These are phyloP conservation scores for Prunus mira DNA, from an alignment of 306 rosid genomes.

Conservation along the genomic window DNA sequence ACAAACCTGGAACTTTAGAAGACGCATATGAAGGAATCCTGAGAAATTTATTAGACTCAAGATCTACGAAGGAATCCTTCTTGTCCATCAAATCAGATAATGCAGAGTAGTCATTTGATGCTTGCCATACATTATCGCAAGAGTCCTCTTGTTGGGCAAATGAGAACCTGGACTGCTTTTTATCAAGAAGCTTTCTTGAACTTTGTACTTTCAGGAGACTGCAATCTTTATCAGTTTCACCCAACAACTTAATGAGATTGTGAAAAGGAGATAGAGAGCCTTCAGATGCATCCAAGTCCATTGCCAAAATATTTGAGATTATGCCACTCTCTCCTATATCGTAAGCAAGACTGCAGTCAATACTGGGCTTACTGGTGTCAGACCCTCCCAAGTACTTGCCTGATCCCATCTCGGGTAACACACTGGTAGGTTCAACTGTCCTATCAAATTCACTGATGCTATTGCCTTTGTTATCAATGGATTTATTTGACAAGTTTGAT, in stretches of 20 bases:
- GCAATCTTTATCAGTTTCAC: constrained; percentile 47
- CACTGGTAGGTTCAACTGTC: constrained; percentile 27
- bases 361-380: constrained; percentile 25
- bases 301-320: constrained; percentile 80
- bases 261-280: constrained; percentile 59
- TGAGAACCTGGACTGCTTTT: constrained; percentile 81
- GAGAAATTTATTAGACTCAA: background rate
- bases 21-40: background rate
- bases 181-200: constrained; percentile 63
- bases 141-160: constrained; percentile 87
- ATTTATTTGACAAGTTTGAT: background rate
- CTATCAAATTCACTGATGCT: background rate
- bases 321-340: constrained; percentile 84
- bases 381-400: constrained; percentile 37
- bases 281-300: constrained; percentile 70
- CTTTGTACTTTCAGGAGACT: constrained; percentile 42
- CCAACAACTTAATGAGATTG: constrained; percentile 56
- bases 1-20: constrained; percentile 16
- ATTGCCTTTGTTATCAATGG: background rate
- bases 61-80: background rate
- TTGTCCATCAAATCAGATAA: background rate
- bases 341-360: constrained; percentile 32
- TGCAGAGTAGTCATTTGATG: background rate
- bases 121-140: constrained; percentile 1
- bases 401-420: constrained; percentile 44